Conservation (phyloP, 164 flowering plant species). For the Annona squamosa region DNA sequence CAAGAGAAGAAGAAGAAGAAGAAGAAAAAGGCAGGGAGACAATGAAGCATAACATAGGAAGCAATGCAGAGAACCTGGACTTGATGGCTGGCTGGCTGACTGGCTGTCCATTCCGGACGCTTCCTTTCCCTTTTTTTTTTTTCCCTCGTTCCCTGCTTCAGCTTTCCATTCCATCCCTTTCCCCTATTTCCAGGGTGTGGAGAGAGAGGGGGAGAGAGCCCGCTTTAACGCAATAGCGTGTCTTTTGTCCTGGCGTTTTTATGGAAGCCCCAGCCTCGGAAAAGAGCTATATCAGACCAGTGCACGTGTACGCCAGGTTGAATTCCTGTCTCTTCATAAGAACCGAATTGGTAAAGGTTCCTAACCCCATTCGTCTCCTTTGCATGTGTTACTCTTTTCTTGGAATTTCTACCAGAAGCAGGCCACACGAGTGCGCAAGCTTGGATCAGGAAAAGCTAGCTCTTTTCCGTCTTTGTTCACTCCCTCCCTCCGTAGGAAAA, state of each 20-base stretch:
- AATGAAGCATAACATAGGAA: background rate
- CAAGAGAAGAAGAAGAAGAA: background rate
- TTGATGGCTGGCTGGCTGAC: background rate
- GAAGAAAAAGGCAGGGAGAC: background rate
- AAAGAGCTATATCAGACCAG: conserved; percentile 52
- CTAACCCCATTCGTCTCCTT: conserved; percentile 28
- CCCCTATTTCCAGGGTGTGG: background rate
- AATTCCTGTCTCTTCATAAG: conserved; percentile 25
- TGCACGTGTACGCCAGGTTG: conserved; percentile 65
- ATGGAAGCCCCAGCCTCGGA: conserved; percentile 40
- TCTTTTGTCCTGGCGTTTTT: conserved; percentile 15
- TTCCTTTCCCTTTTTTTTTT: background rate
- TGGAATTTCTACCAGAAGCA: background rate
- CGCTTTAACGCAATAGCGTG: background rate
- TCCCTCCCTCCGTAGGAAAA: background rate
- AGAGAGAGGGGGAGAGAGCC: background rate
- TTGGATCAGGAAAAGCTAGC: background rate
- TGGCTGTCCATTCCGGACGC: background rate
- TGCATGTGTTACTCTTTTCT: background rate
- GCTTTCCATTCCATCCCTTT: background rate
- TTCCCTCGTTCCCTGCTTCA: background rate
- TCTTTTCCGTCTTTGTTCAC: background rate
- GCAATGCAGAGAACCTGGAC: background rate
- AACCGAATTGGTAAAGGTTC: conserved; percentile 9
- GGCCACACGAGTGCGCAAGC: background rate